Evolutionary conservation across 2,329 filamentous ascomycete genomes (phyloP).

Genomic region (Nannizziopsis barbatae): DNA sequence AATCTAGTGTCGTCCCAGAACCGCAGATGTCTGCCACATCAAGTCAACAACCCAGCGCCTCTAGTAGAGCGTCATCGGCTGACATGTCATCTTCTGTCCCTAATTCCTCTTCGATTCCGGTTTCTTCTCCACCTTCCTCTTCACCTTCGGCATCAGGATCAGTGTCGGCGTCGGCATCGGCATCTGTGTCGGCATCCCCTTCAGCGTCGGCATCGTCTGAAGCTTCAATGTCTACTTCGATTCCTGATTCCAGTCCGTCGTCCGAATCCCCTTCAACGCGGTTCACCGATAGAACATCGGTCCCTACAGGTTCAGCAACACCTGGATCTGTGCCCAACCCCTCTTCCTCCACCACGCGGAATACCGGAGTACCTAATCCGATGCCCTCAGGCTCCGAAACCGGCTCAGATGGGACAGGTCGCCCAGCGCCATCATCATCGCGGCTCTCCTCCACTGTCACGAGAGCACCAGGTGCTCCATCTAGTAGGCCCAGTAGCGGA

Average conservation of each 20-base stretch:
- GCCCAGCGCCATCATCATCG: too few species aligned
- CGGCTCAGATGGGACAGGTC: too few species aligned
- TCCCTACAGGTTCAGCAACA: too few species aligned
- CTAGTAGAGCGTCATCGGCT: background rate
- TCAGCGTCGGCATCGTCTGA: background rate
- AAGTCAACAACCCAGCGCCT: background rate
- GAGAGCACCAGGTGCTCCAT: too few species aligned
- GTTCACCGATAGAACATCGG: background rate
- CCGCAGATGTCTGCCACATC: slow-evolving; percentile 4
- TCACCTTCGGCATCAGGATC: background rate
- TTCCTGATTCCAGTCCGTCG: background rate
- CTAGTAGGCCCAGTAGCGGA: too few species aligned
- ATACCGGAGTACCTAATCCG: background rate
- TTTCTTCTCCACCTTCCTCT: background rate
- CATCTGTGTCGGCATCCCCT: background rate
- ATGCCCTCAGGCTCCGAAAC: too few species aligned
- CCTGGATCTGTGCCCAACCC: background rate
- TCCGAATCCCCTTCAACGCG: background rate
- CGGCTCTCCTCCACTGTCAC: too few species aligned
- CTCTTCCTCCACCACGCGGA: background rate
- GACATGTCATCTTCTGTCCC: background rate
- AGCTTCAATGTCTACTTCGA: background rate
- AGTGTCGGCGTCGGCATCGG: background rate
- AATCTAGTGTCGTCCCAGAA: background rate
- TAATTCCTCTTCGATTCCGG: background rate